Evolutionary conservation across 768 basidiomycete species (phyloP).

Genomic region (Pisolithus orientalis): DNA sequence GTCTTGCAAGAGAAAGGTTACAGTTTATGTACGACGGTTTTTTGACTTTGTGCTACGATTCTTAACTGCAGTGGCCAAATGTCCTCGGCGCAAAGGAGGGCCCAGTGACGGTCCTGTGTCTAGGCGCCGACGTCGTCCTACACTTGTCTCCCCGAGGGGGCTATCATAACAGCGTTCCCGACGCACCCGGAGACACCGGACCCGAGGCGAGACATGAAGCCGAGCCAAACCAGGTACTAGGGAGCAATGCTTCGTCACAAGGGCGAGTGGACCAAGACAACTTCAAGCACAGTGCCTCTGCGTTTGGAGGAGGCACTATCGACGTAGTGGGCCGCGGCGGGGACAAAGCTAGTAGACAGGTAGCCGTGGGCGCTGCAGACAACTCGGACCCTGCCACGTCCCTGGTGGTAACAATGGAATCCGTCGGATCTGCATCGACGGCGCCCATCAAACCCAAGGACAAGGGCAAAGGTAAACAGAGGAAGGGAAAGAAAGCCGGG

Average conservation of each 20-base stretch:
- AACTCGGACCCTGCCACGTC: no score
- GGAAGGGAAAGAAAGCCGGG: constrained; percentile 13
- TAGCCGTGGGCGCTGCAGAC: no score
- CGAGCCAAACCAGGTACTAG: no score
- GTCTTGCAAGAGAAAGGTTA: neutral
- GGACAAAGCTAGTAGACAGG: no score
- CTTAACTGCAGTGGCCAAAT: constrained; percentile 12
- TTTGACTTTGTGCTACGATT: neutral
- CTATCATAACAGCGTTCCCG: constrained; percentile 7
- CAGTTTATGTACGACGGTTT: neutral
- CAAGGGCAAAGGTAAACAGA: constrained; percentile 11
- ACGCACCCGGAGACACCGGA: neutral
- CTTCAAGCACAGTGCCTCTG: no score
- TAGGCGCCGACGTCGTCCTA: constrained; percentile 19
- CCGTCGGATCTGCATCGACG: constrained; percentile 1
- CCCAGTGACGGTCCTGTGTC: constrained; percentile 18
- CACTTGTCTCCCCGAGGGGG: constrained; percentile 20
- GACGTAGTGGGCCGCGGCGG: no score
- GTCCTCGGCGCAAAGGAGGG: constrained; percentile 17
- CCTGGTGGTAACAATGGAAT: neutral
- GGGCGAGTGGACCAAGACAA: no score
- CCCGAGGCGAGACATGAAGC: no score
- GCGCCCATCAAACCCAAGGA: neutral
- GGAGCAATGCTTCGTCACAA: no score
- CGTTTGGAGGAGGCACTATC: no score